Percentiles rank a stretch among this genome's conserved stretches.
Conservation (phyloP, 2,329 filamentous ascomycete species). For the Aspergillus sp. region DNA sequence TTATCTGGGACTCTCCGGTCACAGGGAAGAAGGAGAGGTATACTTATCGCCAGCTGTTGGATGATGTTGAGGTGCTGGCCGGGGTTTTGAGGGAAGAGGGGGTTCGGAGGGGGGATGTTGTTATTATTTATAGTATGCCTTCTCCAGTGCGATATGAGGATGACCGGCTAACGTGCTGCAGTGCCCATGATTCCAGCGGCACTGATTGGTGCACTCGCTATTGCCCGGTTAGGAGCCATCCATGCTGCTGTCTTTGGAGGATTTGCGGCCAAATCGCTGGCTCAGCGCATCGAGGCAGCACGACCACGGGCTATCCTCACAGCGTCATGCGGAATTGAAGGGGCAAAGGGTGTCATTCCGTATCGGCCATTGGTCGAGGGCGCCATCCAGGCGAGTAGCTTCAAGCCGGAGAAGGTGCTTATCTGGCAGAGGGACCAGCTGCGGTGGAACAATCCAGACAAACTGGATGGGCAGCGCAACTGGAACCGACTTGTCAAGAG, state of each 20-base stretch:
- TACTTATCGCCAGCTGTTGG: slow-evolving; percentile 75
- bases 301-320: slow-evolving; percentile 78
- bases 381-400: slow-evolving; percentile 67
- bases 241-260: slow-evolving; percentile 94
- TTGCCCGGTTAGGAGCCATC: slow-evolving; percentile 79
- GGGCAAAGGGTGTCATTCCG: slow-evolving; percentile 75
- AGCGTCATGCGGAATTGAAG: slow-evolving; percentile 90
- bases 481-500: slow-evolving; percentile 80
- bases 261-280: slow-evolving; percentile 79
- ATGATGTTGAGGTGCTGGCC: slow-evolving; percentile 80
- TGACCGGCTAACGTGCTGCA: slow-evolving; percentile 37
- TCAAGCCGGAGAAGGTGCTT: slow-evolving; percentile 74
- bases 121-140: slow-evolving; percentile 80
- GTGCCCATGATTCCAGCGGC: slow-evolving; percentile 96
- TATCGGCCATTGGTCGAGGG: slow-evolving; percentile 79
- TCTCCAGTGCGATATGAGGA: background rate
- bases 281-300: slow-evolving; percentile 85
- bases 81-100: slow-evolving; percentile 82
- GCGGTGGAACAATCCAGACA: slow-evolving; percentile 72
- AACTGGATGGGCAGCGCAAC: slow-evolving; percentile 70
- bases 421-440: slow-evolving; percentile 84
- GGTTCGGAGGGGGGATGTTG: slow-evolving; percentile 80
- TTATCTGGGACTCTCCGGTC: slow-evolving; percentile 88
- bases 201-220: slow-evolving; percentile 82
- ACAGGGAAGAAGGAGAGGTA: slow-evolving; percentile 71